These are phyloP conservation scores for Casaregolazyma lundiana DNA, from an alignment of 1,139 yeast species.

Conservation along the genomic window DNA sequence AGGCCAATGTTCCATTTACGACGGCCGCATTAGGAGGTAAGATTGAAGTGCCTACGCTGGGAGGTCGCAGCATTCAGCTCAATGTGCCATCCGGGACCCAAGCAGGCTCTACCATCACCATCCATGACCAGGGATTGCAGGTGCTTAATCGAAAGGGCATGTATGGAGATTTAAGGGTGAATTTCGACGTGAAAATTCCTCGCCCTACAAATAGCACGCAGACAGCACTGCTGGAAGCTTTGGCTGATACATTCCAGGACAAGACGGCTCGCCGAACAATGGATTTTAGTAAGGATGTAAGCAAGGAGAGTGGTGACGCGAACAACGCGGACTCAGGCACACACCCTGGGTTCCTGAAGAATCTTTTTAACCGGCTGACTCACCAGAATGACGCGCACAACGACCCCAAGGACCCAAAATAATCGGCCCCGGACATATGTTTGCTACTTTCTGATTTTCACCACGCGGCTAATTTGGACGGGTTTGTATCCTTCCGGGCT, in stretches of 20 bases:
- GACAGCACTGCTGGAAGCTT: constrained; percentile 85
- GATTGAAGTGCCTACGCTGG: constrained; percentile 76
- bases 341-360: constrained; percentile 24
- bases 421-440: no score
- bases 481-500: no score
- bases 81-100: constrained; percentile 88
- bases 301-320: constrained; percentile 9
- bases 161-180: constrained; percentile 71
- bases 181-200: constrained; percentile 64
- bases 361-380: constrained; percentile 27
- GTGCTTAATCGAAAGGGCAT: constrained; percentile 47
- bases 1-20: constrained; percentile 76
- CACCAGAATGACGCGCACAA: constrained; percentile 16
- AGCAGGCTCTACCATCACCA: constrained; percentile 64
- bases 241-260: constrained; percentile 88
- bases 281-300: constrained; percentile 17
- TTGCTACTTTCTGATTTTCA: no score
- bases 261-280: constrained; percentile 59
- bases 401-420: constrained; percentile 3
- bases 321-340: constrained; percentile 1
- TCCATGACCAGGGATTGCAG: constrained; percentile 90
- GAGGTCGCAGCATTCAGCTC: constrained; percentile 49
- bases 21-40: constrained; percentile 96
- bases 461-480: no score
- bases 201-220: constrained; percentile 84